phyloP scores from a whole-genome alignment of 331 rosid species.

The Erythrophleum ivorense region DNA sequence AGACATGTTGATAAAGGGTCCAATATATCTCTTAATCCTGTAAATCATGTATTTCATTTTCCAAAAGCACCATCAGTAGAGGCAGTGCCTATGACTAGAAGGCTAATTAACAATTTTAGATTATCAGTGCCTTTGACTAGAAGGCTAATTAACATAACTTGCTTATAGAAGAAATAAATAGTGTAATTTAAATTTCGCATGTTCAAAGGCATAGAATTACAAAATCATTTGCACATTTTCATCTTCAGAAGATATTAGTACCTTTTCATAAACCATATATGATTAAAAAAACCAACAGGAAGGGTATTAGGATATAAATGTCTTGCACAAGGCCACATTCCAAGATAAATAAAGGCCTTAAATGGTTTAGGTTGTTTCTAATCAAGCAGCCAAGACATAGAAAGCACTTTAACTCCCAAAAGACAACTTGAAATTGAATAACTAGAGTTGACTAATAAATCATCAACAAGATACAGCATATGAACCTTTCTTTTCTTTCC shows the following conservation, averaged over 20 bases:
- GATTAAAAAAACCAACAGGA: background rate
- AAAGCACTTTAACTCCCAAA: background rate
- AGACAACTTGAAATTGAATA: background rate
- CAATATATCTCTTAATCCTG: background rate
- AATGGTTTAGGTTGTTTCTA: constrained; percentile 1
- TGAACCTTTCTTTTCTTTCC: background rate
- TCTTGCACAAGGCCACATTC: background rate
- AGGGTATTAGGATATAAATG: background rate
- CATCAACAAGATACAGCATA: background rate
- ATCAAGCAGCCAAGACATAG: background rate
- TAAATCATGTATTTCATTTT: background rate
- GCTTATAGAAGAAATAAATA: background rate
- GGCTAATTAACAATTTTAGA: background rate
- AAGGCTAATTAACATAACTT: background rate
- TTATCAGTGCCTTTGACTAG: background rate
- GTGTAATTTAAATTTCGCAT: background rate
- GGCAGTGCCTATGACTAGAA: background rate
- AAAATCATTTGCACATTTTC: background rate
- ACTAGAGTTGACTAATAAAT: background rate
- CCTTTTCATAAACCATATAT: background rate
- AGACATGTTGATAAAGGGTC: background rate
- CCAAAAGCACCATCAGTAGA: background rate
- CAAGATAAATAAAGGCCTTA: background rate
- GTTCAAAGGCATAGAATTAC: background rate
- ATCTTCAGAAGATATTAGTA: constrained; percentile 2